Evolutionary conservation across 1,284 basidiomycete genomes (phyloP), one percentile per base, ranked within the genome.

Genomic region (Clitocybe nebularis): DNA sequence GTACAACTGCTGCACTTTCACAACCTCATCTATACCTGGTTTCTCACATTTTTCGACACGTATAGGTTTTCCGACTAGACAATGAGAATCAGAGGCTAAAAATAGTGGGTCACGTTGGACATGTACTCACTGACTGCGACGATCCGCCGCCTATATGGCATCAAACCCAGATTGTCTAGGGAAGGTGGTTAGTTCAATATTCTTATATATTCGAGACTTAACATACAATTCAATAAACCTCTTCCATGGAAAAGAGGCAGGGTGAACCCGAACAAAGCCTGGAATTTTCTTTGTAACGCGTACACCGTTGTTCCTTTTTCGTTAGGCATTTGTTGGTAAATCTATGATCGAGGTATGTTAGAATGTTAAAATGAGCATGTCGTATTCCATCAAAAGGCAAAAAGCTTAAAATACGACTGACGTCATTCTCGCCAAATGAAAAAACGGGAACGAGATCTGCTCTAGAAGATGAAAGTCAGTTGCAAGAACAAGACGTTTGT

Each of bases 341-440:
- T 95, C 88, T 94, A 47, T 2, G 36, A 20, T n/a, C n/a, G n/a
- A n/a, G n/a, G n/a, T n/a, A 34, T 6, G 33, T 39, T 2, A 40
- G 26, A 24, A 33, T 13, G 23, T 35, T 19, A 48, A 20, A 42
- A 25, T 13, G 29, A 32, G 23, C 23, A 32, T 36, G 41, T 9
- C 32, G 32, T 2, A 25, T n/a, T 28, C 19, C 20, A 23, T 22
- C 28, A 45, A 11, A 19, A 21, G n/a, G n/a, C n/a, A n/a, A n/a
- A n/a, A n/a, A n/a, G n/a, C n/a, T n/a, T n/a, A n/a, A n/a, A 21
- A 11, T 35, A 43, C 3, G 3, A 72, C 85, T 55, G 48, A 93
- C 92, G 61, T 99, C 95, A 62, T 99, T 99, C 70, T 99, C 95
- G 13, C 95, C 95, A 56, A 99, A 99, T 1, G 91, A 93, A 58